phyloP scores from a whole-genome alignment of 139 green algal genomes.

The Eudorina sp. region DNA sequence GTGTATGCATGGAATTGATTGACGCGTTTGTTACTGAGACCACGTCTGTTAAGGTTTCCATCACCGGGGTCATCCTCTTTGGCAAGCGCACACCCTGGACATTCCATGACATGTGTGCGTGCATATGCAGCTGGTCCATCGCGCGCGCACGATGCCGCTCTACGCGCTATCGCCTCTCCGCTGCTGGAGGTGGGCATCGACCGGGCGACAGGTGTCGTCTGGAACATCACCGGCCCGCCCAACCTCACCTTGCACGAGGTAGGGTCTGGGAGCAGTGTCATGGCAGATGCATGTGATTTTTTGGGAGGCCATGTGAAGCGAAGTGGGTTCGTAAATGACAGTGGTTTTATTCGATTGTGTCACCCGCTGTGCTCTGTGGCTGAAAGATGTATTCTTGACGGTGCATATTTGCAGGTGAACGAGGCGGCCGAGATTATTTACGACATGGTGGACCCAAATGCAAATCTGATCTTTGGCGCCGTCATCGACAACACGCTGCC shows the following conservation, averaged over 20 bases:
- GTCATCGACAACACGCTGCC: constrained; percentile 77
- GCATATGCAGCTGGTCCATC: constrained; percentile 64
- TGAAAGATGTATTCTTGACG: too few species aligned
- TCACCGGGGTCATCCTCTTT: too few species aligned
- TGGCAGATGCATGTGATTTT: too few species aligned
- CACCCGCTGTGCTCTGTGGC: too few species aligned
- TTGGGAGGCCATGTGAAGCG: too few species aligned
- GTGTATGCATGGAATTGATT: too few species aligned
- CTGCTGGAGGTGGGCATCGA: constrained; percentile 95
- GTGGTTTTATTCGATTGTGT: too few species aligned
- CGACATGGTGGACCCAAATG: constrained; percentile 88
- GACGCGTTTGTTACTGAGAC: too few species aligned
- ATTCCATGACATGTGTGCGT: neutral
- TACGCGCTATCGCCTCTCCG: constrained; percentile 86
- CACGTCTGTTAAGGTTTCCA: too few species aligned
- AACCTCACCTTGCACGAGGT: constrained; percentile 93
- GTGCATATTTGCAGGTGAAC: constrained; percentile 78
- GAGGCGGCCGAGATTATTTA: constrained; percentile 95
- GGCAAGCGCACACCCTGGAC: too few species aligned
- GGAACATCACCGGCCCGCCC: constrained; percentile 95
- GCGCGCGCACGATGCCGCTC: constrained; percentile 74
- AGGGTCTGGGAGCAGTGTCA: neutral
- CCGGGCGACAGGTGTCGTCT: constrained; percentile 96
- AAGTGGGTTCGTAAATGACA: too few species aligned
- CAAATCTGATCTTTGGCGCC: constrained; percentile 94